Base-by-base conservation (phyloP, 192 early-diverging fungal species). In the Phlyctochytrium bullatum region DNA sequence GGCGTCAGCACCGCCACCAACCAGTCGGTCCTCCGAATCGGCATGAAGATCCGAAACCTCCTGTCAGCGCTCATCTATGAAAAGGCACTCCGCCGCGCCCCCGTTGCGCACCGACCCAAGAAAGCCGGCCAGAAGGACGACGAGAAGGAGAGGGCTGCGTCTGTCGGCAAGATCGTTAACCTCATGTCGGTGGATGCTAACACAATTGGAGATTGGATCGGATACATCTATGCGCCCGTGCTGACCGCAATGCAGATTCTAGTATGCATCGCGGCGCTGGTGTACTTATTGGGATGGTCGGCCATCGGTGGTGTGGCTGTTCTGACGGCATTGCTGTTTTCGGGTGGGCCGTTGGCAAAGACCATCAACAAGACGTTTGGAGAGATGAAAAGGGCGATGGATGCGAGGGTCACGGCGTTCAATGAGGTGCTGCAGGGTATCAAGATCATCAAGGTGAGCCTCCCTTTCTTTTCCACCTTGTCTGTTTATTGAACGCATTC, bases 231-330 rank as follows among this genome's bases (percentile, higher is more conserved):
- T 29, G 34, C 56, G 6, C 29, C 64, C 16, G 24, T 47, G 25
- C 53, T 65, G 4, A 51, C 30, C 17, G 40, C 10, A 6, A 6
- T 47, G 10, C 52, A 34, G 25, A 60, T 75, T 51, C 28, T 83
- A 17, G 67, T 92, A 16, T 88, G 85, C 28, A 72, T 90, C 2
- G 74, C 75, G 69, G 83, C 82, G 63, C 74, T 97, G 52, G 88
- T 91, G 69, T 69, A 65, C 51, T 75, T 97, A 29, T 74, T 97
- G 51, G 95, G 95, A 27, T 73, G 80, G 27, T 81, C 93, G 4
- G 92, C 92, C 25, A 54, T 95, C 23, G 83, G 87, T 47, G 93
- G 92, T 14, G 80, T 95, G 16, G 72, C 75, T 0, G 73, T 87
- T 36, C 87, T 92, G 31, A 67, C 87, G 1, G 34, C 86, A 4